These are phyloP conservation scores for Tolypocladium ovalisporum DNA, from an alignment of 2,329 filamentous ascomycete genomes.

Conservation along the genomic window DNA sequence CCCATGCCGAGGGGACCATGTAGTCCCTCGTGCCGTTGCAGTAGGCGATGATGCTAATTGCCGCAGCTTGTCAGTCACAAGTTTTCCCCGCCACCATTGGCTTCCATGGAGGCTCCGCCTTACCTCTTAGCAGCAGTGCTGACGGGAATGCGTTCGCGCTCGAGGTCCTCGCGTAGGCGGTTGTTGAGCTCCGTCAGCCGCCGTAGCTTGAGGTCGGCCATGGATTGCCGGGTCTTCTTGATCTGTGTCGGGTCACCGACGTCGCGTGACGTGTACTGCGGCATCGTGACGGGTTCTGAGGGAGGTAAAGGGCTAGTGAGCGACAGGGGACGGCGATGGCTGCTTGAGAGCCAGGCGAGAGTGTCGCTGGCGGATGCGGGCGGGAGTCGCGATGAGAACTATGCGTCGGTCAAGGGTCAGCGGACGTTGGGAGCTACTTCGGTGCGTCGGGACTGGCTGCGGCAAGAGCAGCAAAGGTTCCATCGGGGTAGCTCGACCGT, in stretches of 20 bases:
- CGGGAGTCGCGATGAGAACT: neutral
- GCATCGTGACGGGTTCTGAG: constrained; percentile 34
- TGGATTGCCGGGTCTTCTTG: constrained; percentile 96
- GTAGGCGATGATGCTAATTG: constrained; percentile 81
- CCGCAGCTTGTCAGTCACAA: constrained; percentile 1
- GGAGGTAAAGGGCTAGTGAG: neutral
- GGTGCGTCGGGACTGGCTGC: neutral
- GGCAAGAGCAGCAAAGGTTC: neutral
- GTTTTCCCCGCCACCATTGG: neutral
- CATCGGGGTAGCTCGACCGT: neutral
- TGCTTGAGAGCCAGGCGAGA: neutral
- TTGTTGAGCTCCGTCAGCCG: constrained; percentile 95
- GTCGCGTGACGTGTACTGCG: constrained; percentile 57
- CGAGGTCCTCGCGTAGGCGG: constrained; percentile 88
- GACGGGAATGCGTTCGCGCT: constrained; percentile 89
- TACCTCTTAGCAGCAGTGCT: constrained; percentile 85
- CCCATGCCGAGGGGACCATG: constrained; percentile 98
- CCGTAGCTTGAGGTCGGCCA: constrained; percentile 95
- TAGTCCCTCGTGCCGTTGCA: constrained; percentile 97
- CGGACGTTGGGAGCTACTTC: neutral
- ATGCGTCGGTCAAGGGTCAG: neutral
- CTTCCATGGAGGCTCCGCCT: constrained; percentile 16
- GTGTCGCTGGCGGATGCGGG: neutral
- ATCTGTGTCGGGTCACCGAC: constrained; percentile 57
- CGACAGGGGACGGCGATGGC: constrained; percentile 8